Evolutionary conservation across 108 stramenopile genomes (phyloP).

Genomic region (Skeletonema potamos): DNA sequence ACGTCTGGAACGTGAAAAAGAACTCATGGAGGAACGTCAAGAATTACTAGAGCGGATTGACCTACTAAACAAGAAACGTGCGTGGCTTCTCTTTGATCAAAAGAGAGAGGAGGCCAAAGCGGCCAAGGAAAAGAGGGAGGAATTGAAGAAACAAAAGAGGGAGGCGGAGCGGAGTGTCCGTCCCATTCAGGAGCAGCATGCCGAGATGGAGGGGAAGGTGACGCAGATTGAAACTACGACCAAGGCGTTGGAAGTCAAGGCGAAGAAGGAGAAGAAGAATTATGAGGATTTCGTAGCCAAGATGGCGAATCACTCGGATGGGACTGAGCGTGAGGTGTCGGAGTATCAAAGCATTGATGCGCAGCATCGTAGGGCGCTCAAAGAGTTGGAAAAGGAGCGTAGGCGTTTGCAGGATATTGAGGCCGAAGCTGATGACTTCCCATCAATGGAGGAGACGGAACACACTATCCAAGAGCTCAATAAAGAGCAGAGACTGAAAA

Average conservation of each 20-base stretch:
- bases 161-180: conserved; percentile 39
- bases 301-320: conserved; percentile 58
- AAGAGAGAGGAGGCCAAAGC: conserved; percentile 34
- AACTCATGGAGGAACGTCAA: conserved; percentile 70
- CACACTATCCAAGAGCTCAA: conserved; percentile 33
- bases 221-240: conserved; percentile 23
- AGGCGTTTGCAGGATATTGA: conserved; percentile 39
- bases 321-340: conserved; percentile 50
- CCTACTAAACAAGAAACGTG: conserved; percentile 60
- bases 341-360: conserved; percentile 50
- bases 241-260: conserved; percentile 37
- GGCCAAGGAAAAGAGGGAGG: conserved; percentile 50
- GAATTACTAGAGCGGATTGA: conserved; percentile 51
- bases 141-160: conserved; percentile 41
- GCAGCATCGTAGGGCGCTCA: conserved; percentile 37
- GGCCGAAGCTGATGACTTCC: conserved; percentile 28
- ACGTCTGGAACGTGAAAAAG: conserved; percentile 66
- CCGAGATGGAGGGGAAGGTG: conserved; percentile 23
- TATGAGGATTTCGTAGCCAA: conserved; percentile 53
- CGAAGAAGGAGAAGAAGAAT: conserved; percentile 36
- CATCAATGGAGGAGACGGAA: conserved; percentile 52
- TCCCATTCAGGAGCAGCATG: conserved; percentile 55
- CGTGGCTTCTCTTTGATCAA: conserved; percentile 72
- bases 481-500: conserved; percentile 24
- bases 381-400: conserved; percentile 42